Evolutionary conservation across 805 yeast species (phyloP).

Genomic region (Kockiozyma suomiensis): DNA sequence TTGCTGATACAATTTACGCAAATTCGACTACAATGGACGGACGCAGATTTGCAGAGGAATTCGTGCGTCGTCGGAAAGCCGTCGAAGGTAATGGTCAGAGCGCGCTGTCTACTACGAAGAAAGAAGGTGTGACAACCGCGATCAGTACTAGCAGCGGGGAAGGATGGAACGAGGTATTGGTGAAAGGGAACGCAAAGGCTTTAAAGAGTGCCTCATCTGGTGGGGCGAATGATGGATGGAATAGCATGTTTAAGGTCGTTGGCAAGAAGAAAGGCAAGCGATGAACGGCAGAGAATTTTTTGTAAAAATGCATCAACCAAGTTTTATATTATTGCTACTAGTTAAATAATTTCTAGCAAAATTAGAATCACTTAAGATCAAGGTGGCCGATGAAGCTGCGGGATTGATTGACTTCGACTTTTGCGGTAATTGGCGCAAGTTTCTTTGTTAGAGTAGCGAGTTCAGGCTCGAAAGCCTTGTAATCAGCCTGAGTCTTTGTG

Average conservation of each 20-base stretch:
- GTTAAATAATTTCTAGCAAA: not conserved
- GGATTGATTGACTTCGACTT: not conserved
- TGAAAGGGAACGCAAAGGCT: conserved; percentile 28
- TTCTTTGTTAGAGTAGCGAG: not conserved
- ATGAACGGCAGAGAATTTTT: too few relatives aligned
- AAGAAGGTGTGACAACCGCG: too few relatives aligned
- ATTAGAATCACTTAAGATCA: not conserved
- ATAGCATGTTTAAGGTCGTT: conserved; percentile 60
- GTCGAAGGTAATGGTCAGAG: conserved; percentile 55
- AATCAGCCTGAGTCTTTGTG: not conserved
- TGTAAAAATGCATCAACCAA: too few relatives aligned
- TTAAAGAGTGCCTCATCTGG: conserved; percentile 10
- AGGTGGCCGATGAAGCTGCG: conserved; percentile 1
- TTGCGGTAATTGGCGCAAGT: not conserved
- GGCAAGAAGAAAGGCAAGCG: conserved; percentile 53
- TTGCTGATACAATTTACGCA: conserved; percentile 88
- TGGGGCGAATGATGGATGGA: conserved; percentile 43
- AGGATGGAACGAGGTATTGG: conserved; percentile 34
- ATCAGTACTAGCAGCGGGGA: too few relatives aligned
- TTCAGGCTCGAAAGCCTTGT: not conserved
- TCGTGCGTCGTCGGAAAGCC: conserved; percentile 70
- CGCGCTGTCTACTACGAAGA: not conserved
- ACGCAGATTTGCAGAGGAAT: conserved; percentile 88
- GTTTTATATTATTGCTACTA: not conserved
- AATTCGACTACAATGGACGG: conserved; percentile 92